Evolutionary conservation across 2,329 filamentous ascomycete genomes (phyloP), one percentile per base, ranked within the genome.

Genomic region (Diaporthe ilicicola): DNA sequence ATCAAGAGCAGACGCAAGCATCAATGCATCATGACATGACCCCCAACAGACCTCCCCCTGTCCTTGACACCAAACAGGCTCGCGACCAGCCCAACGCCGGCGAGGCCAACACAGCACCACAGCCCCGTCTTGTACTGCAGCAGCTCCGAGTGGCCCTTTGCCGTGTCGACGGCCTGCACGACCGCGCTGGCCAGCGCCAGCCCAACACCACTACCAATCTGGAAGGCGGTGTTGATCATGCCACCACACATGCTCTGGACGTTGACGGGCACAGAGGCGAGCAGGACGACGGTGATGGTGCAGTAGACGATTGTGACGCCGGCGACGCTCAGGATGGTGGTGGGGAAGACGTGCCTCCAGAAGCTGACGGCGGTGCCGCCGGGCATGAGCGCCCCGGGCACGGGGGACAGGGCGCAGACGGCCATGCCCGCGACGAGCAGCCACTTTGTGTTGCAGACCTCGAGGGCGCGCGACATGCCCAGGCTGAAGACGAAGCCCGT

Each of bases 191-290:
- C 79, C 32, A 83, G 77, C n/a, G 82, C 82, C 24, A 83, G 75
- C 1, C 80, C 79, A 0, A 83, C 81, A 1, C 81, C 81, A 27
- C 78, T 81, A 10, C 82, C 82, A 27, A 83, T 82, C 75, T 83
- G 82, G 71, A 82, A 83, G 5, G 82, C 81, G 5, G 82, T 83
- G 67, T 83, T 83, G 46, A 83, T 80, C 80, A 48, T 70, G 13
- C 69, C 69, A 1, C 69, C 53, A 15, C 69, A 70, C 39, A 70
- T 65, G 24, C 79, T 81, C 74, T 83, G 83, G 13, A 82, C 81
- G 34, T 82, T 79, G 9, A 80, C 76, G 0, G 82, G 82, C 1
- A 84, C 82, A 44, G 78, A 82, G 0, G 78, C 78, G 19, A 84
- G 64, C 5, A 84, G 78, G 4, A 81, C 78, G 1, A 82, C 82